Evolutionary conservation across 1,284 basidiomycete genomes (phyloP).

Genomic region (Trametes polyzona): DNA sequence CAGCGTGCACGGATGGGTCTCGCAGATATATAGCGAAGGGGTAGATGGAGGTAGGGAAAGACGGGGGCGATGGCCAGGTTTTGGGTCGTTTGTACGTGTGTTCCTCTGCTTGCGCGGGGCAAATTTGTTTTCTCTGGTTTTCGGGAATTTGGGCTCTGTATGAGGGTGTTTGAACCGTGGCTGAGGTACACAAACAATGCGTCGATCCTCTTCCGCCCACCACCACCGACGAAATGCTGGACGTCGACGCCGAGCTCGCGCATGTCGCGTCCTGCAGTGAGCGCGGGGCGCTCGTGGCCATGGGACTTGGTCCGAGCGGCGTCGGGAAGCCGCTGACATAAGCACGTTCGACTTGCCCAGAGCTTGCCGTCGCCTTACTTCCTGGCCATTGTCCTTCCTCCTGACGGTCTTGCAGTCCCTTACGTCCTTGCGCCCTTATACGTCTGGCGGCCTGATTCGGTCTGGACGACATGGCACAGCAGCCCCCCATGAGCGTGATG

Average conservation of each 20-base stretch:
- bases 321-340: conserved; percentile 38
- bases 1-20: not conserved
- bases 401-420: too few species aligned
- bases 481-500: conserved; percentile 45
- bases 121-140: conserved; percentile 75
- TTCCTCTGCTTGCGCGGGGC: conserved; percentile 50
- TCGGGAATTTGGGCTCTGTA: conserved; percentile 70
- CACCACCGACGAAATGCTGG: conserved; percentile 26
- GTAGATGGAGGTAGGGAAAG: conserved; percentile 2
- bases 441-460: too few species aligned
- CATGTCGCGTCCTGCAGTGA: conserved; percentile 10
- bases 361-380: conserved; percentile 22
- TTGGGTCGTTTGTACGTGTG: conserved; percentile 61
- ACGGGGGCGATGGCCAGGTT: conserved; percentile 27
- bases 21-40: not conserved
- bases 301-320: conserved; percentile 38
- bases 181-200: conserved; percentile 43
- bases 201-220: conserved; percentile 19
- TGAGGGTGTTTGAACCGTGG: conserved; percentile 51
- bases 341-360: conserved; percentile 32
- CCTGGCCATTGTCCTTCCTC: conserved; percentile 20
- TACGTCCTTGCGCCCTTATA: too few species aligned
- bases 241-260: conserved; percentile 22
- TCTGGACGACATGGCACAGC: conserved; percentile 42
- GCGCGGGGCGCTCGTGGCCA: conserved; percentile 14